Base-by-base conservation (phyloP, 1,139 yeast species). In the Eremothecium gossypii region DNA sequence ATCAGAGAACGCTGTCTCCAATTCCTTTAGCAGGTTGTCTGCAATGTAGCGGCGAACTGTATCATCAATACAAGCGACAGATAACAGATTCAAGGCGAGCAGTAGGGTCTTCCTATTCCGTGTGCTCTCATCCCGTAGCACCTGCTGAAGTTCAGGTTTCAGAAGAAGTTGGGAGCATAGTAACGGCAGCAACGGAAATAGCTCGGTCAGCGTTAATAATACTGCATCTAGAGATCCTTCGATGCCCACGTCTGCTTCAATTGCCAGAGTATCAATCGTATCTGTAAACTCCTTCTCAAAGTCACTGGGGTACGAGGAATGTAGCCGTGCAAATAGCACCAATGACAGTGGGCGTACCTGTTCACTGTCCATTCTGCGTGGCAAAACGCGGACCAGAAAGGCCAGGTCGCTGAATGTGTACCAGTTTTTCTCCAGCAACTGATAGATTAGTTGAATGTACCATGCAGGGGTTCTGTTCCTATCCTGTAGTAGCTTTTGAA, bases 1-100 rank as follows among this genome's bases (percentile, higher is more conserved):
- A n/a, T n/a, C 6, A 5, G 29, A 34, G 33, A 55, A 41, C 4
- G 60, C 43, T 23, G 46, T 43, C 36, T 57, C 58, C 23, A 60
- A 42, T 1, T 51, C 39, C 6, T 41, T 39, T 11, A 50, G 39
- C 42, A 57, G 59, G 35, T 56, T 46, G 30, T 58, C 61, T 4
- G 60, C 46, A 30, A 60, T 53, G 40, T 52, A 49, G 9, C 39
- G 43, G 45, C 64, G 52, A 4, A 56, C 54, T 11, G 49, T 49
- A 38, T 58, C 62, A 44, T 60, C 64, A 37, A 58, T 51, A 37
- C 65, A 60, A 7, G 60, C 61, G 9, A 50, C 49, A 3, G 60
- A 52, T 20, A 60, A 40, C 28, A 59, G 39, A 10, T 39, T 41
- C 10, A 60, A 40, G n/a, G 53, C 39, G 9, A 42, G 41, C 20